A percentile compares a stretch with the other conserved stretches of the same genome.
Evolutionary conservation across 164 flowering plant genomes (phyloP).

Genomic region (Echeveria elegans): DNA sequence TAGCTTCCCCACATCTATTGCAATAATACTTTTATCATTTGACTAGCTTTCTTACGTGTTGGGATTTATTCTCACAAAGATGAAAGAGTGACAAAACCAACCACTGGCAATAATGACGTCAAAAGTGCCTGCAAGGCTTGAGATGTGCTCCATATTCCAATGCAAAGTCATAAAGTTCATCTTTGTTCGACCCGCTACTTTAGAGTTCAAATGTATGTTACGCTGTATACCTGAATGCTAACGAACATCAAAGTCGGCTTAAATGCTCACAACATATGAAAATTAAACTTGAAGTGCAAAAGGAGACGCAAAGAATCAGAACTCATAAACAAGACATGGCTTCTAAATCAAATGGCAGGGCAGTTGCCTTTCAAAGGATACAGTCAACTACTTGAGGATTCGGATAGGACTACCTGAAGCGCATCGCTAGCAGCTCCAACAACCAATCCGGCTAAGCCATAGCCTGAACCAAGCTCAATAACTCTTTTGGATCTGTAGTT

Average conservation of each 20-base stretch:
- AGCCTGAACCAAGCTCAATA: constrained; percentile 95
- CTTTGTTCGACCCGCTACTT: constrained; percentile 45
- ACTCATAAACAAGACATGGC: neutral
- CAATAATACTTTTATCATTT: neutral
- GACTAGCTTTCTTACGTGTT: neutral
- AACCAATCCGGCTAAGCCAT: constrained; percentile 91
- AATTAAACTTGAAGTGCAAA: neutral
- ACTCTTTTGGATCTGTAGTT: constrained; percentile 53
- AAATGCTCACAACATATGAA: neutral
- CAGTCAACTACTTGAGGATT: constrained; percentile 96
- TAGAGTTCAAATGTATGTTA: constrained; percentile 50
- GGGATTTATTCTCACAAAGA: neutral
- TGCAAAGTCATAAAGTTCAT: constrained; percentile 59
- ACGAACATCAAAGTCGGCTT: constrained; percentile 17
- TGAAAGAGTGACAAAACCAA: constrained; percentile 28
- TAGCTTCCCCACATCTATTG: neutral
- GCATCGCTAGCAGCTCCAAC: constrained; percentile 73
- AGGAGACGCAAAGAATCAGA: neutral
- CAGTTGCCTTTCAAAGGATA: constrained; percentile 46
- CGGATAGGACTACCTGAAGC: constrained; percentile 70
- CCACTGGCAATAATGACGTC: constrained; percentile 64
- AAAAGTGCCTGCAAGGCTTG: constrained; percentile 28
- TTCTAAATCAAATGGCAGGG: neutral
- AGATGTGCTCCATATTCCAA: constrained; percentile 49
- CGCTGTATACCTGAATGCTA: constrained; percentile 74